phyloP scores from a whole-genome alignment of 2,329 filamentous ascomycete genomes.

The Sarocladium strictum region DNA sequence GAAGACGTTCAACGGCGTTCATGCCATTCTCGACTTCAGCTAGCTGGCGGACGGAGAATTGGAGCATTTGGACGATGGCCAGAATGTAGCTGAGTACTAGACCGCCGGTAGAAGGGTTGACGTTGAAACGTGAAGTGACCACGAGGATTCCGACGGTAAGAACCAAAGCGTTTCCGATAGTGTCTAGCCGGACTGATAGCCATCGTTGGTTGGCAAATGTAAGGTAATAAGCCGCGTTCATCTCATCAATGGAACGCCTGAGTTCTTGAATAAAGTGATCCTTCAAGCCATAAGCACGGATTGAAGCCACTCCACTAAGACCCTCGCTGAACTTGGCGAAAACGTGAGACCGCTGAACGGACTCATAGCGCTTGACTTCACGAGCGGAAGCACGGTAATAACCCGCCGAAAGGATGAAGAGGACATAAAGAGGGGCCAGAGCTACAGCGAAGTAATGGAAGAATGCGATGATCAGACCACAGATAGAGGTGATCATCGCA shows the following conservation, averaged over 20 bases:
- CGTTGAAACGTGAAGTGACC: slow-evolving; percentile 81
- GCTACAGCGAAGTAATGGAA: slow-evolving; percentile 78
- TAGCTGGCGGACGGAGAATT: slow-evolving; percentile 88
- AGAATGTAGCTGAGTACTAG: slow-evolving; percentile 91
- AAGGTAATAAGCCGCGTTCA: slow-evolving; percentile 91
- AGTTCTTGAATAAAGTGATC: slow-evolving; percentile 67
- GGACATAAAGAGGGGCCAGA: slow-evolving; percentile 57
- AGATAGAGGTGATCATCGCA: slow-evolving; percentile 75
- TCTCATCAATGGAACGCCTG: slow-evolving; percentile 71
- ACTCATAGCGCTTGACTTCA: slow-evolving; percentile 91
- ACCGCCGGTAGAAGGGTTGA: slow-evolving; percentile 78
- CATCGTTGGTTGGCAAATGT: slow-evolving; percentile 95
- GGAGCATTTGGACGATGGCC: slow-evolving; percentile 88
- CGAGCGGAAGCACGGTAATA: slow-evolving; percentile 90
- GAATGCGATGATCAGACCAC: slow-evolving; percentile 87
- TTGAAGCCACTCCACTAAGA: slow-evolving; percentile 74
- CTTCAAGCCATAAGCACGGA: slow-evolving; percentile 82
- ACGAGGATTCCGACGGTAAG: slow-evolving; percentile 87
- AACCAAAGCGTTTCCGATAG: slow-evolving; percentile 77
- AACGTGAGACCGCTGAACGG: slow-evolving; percentile 78
- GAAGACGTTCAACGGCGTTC: slow-evolving; percentile 89
- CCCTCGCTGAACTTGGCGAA: slow-evolving; percentile 91
- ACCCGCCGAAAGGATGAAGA: slow-evolving; percentile 76
- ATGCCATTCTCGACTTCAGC: slow-evolving; percentile 97
- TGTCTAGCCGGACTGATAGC: slow-evolving; percentile 79